phyloP scores from a whole-genome alignment of 129 eudicot species.

The Cynara cardunculus region DNA sequence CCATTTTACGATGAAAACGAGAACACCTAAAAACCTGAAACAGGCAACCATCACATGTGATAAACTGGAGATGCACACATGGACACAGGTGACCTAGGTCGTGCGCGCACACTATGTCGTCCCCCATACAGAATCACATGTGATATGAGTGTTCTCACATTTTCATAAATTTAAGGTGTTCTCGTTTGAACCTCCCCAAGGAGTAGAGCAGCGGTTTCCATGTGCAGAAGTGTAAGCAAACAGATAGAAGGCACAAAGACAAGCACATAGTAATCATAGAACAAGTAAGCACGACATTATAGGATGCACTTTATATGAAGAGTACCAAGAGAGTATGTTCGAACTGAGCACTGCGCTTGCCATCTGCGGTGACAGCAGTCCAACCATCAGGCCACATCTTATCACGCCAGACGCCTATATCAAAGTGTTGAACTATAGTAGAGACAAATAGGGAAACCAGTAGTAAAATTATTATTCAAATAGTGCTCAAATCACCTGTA shows the following conservation, averaged over 20 bases:
- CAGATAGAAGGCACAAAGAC: neutral
- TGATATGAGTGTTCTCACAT: too few relatives aligned
- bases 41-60: too few relatives aligned
- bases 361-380: constrained; percentile 95
- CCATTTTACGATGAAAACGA: too few relatives aligned
- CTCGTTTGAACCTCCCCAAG: neutral
- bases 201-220: too few relatives aligned
- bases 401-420: constrained; percentile 92
- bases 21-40: too few relatives aligned
- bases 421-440: neutral
- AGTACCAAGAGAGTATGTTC: constrained; percentile 93
- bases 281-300: neutral
- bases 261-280: neutral
- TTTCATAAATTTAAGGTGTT: too few relatives aligned
- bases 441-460: neutral
- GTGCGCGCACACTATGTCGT: too few relatives aligned
- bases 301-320: neutral
- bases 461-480: neutral
- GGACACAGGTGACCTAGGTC: neutral
- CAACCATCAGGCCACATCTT: constrained; percentile 99
- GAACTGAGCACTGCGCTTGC: constrained; percentile 96
- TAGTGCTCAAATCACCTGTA: constrained; percentile 41
- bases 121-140: too few relatives aligned
- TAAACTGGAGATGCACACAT: too few relatives aligned
- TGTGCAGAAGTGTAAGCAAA: neutral